These are phyloP conservation scores for Metarhizium brunneum DNA, from an alignment of 2,329 filamentous ascomycete genomes.

Conservation along the genomic window DNA sequence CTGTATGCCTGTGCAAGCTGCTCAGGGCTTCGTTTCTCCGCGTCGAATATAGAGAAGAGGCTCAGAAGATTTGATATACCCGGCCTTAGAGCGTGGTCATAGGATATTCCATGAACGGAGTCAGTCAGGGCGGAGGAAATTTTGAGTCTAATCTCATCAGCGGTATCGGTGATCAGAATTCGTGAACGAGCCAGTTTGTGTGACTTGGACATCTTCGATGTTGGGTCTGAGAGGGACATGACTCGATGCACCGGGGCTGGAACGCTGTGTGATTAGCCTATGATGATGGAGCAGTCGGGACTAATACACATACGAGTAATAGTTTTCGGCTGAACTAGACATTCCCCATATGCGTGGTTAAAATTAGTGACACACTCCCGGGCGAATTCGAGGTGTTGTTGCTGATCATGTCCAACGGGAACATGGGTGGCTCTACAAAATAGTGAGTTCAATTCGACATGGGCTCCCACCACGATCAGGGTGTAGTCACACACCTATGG, in stretches of 20 bases:
- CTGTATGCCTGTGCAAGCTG: constrained; percentile 31
- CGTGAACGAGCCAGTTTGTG: constrained; percentile 60
- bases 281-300: background rate
- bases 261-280: background rate
- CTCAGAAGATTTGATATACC: constrained; percentile 84
- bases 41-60: constrained; percentile 63
- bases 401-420: constrained; percentile 92
- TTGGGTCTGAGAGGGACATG: constrained; percentile 78
- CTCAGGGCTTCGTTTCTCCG: constrained; percentile 25
- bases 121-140: constrained; percentile 72
- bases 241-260: constrained; percentile 71
- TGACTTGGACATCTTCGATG: constrained; percentile 92
- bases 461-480: background rate
- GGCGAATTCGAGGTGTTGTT: constrained; percentile 88
- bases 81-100: constrained; percentile 60
- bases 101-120: constrained; percentile 54
- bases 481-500: constrained; percentile 46
- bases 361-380: constrained; percentile 80
- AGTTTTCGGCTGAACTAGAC: constrained; percentile 57
- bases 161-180: constrained; percentile 70
- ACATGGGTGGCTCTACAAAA: constrained; percentile 71
- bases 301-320: constrained; percentile 51
- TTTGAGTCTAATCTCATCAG: constrained; percentile 56
- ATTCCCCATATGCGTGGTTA: constrained; percentile 63
- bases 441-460: constrained; percentile 1